Evolutionary conservation across 164 flowering plant genomes (phyloP).

Genomic region (Vitis cinerea): DNA sequence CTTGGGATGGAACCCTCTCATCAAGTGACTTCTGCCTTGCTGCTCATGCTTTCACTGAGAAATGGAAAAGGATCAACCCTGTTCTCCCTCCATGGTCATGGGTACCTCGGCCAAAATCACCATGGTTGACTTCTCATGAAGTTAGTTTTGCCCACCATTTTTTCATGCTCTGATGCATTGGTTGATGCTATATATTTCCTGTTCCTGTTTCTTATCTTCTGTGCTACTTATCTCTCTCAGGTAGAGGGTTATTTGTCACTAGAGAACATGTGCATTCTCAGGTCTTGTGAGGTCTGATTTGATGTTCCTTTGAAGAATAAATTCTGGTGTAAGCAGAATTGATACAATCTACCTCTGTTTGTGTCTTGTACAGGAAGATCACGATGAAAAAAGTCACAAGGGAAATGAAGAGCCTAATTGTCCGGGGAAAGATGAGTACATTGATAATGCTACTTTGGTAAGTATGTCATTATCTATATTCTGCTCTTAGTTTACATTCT

Average conservation of each 20-base stretch:
- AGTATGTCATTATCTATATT: not conserved
- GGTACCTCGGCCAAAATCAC: slow-evolving; percentile 38
- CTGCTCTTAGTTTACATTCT: too few relatives aligned
- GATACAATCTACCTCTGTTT: not conserved
- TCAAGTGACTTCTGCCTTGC: slow-evolving; percentile 36
- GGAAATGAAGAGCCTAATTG: slow-evolving; percentile 25
- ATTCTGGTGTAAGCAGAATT: not conserved
- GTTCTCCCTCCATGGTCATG: slow-evolving; percentile 56
- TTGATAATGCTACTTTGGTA: slow-evolving; percentile 59
- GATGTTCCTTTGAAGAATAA: not conserved
- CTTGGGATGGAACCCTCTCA: slow-evolving; percentile 60
- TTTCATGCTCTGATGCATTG: not conserved
- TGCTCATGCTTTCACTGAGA: slow-evolving; percentile 42
- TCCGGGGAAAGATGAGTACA: slow-evolving; percentile 23
- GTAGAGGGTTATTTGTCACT: slow-evolving; percentile 53
- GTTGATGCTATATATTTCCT: not conserved
- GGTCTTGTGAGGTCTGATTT: slow-evolving; percentile 32
- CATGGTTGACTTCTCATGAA: slow-evolving; percentile 24
- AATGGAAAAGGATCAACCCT: slow-evolving; percentile 42
- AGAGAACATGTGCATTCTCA: slow-evolving; percentile 31
- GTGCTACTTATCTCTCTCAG: slow-evolving; percentile 19
- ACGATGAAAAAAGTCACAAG: slow-evolving; percentile 18
- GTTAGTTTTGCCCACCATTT: slow-evolving; percentile 6
- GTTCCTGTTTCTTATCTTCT: not conserved
- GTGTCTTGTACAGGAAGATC: slow-evolving; percentile 32